Base-by-base conservation (phyloP, 192 early-diverging fungal species). In the Coemansia sp. region DNA sequence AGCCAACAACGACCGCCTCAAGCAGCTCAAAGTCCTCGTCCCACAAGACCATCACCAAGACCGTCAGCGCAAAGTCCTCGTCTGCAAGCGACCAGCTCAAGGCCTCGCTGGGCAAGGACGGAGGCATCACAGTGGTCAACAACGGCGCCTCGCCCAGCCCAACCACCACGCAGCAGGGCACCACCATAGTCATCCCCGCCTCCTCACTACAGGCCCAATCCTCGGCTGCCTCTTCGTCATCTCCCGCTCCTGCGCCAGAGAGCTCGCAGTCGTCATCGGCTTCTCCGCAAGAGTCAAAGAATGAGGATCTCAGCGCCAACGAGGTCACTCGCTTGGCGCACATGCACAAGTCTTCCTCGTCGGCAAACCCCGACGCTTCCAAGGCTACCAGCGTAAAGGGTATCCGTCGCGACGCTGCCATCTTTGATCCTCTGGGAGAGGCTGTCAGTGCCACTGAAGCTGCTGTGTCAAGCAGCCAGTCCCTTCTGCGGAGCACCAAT, bases 31-130 rank as follows among this genome's bases (percentile, higher is more conserved):
- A 75, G 64, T 61, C 51, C n/a, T 32, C 44, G 22, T 7, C 67
- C 37, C 69, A 65, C 69, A 80, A 80, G 72, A 80, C 77, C 14
- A 66, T 80, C 63, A 74, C 60, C 20, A 74, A 68, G 63, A 72
- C 59, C 13, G 45, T 74, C 58, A 68, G 48, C 54, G 45, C 56
- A 45, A 68, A 68, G 63, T 42, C 73, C 8, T 13, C 22, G 19
- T 17, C 61, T 5, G 17, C 69, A 3, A 54, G 48, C 46, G 57
- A 55, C 8, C 77, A 67, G 66, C 32, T 80, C 62, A 63, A 61
- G 40, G 77, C 77, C 12, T 75, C 77, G 40, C 44, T 75, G 66
- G 77, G 77, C 63, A 80, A 75, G 69, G 77, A 80, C 54, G 77
- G 77, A 17, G 66, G 62, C 40, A 80, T 80, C 51, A 80, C 77